Evolutionary conservation across 768 basidiomycete genomes (phyloP).

Genomic region (Dictyophora rubrovolvata): DNA sequence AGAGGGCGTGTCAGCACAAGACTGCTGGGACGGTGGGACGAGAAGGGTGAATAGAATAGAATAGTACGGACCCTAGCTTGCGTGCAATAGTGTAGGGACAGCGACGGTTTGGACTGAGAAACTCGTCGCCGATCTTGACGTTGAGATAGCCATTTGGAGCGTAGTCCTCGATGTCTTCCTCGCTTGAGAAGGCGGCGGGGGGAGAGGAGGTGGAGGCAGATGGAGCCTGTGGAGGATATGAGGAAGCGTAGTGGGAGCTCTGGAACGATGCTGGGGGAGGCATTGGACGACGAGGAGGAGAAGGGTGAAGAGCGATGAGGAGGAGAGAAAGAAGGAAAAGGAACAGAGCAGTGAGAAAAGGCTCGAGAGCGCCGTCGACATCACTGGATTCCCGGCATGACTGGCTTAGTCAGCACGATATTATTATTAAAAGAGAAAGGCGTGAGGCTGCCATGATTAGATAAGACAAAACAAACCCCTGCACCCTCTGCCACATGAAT

Average conservation of each 20-base stretch:
- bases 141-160: conserved; percentile 74
- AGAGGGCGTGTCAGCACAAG: conserved; percentile 9
- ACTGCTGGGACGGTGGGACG: neutral
- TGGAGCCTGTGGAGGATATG: neutral
- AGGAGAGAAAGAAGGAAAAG: neutral
- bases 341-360: conserved; percentile 1
- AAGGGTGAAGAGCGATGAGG: neutral
- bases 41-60: conserved; percentile 4
- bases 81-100: conserved; percentile 78
- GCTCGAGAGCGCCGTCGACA: neutral
- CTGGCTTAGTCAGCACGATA: neutral
- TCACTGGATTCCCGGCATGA: neutral
- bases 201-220: neutral
- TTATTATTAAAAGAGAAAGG: too few species aligned
- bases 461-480: neutral
- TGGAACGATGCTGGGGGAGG: neutral
- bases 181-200: conserved; percentile 35
- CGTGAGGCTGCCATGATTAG: neutral
- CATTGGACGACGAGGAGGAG: neutral
- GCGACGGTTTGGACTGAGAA: conserved; percentile 39
- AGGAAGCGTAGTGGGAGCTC: neutral
- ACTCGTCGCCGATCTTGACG: conserved; percentile 71
- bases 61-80: conserved; percentile 74
- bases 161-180: conserved; percentile 78
- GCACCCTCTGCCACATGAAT: neutral